A percentile compares a stretch with the other conserved stretches of the same genome.
These are phyloP conservation scores for Cytospora piceicola DNA, from an alignment of 2,329 filamentous ascomycete genomes.

Conservation along the genomic window DNA sequence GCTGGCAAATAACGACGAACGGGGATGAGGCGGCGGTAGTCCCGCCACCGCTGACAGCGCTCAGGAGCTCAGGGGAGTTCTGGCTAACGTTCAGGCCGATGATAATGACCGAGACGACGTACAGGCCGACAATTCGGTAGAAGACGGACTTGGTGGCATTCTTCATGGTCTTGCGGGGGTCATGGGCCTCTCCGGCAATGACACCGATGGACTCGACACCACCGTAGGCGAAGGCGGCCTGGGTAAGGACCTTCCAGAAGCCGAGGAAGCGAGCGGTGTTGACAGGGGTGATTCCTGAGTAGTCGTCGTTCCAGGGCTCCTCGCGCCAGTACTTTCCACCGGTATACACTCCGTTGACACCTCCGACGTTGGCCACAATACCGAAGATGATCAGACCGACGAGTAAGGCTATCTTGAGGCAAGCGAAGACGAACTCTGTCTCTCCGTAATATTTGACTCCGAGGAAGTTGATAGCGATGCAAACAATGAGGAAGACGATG, in stretches of 20 bases:
- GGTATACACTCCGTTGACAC: conserved; percentile 32
- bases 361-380: conserved; percentile 63
- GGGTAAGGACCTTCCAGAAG: conserved; percentile 31
- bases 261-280: conserved; percentile 27
- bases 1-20: conserved; percentile 53
- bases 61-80: conserved; percentile 43
- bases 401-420: conserved; percentile 27
- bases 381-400: conserved; percentile 59
- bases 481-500: conserved; percentile 31
- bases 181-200: conserved; percentile 55
- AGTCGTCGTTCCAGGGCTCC: conserved; percentile 26
- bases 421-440: conserved; percentile 28
- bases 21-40: conserved; percentile 56
- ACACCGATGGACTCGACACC: conserved; percentile 35
- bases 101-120: conserved; percentile 59
- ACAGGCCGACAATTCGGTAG: conserved; percentile 66
- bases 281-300: conserved; percentile 14
- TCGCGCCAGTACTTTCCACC: conserved; percentile 30
- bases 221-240: conserved; percentile 28
- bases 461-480: conserved; percentile 32
- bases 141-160: conserved; percentile 63
- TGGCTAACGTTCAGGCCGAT: conserved; percentile 64
- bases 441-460: conserved; percentile 29
- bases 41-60: conserved; percentile 54
- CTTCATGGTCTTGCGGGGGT: conserved; percentile 47